Evolutionary conservation across 306 rosid genomes (phyloP).

Genomic region (Abrus precatorius): DNA sequence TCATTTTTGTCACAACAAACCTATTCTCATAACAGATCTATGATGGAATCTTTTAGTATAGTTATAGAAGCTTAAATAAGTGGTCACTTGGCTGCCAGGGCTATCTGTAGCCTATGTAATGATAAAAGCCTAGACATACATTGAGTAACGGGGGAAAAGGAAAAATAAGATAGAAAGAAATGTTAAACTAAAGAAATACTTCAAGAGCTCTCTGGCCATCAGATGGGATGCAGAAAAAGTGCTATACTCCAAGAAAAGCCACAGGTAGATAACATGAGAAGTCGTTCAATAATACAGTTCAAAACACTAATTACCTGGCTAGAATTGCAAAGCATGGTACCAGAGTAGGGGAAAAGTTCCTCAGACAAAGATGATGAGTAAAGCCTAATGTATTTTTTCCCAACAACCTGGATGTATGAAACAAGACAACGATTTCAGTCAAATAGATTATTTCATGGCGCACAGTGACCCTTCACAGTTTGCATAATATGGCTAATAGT

Average conservation of each 20-base stretch:
- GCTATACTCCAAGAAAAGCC: slow-evolving; percentile 28
- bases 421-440: slow-evolving; percentile 21
- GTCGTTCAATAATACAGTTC: slow-evolving; percentile 12
- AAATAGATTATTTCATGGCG: slow-evolving; percentile 24
- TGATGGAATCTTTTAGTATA: slow-evolving; percentile 16
- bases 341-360: slow-evolving; percentile 81
- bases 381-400: slow-evolving; percentile 89
- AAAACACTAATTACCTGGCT: slow-evolving; percentile 77
- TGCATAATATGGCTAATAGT: background rate
- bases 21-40: slow-evolving; percentile 16
- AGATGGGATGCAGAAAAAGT: slow-evolving; percentile 41
- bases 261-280: slow-evolving; percentile 19
- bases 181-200: slow-evolving; percentile 37
- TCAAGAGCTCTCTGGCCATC: slow-evolving; percentile 35
- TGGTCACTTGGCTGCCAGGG: slow-evolving; percentile 17
- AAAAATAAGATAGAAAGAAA: background rate
- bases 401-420: slow-evolving; percentile 71
- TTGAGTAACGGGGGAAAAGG: background rate
- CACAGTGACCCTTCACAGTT: slow-evolving; percentile 29
- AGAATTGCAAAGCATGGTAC: slow-evolving; percentile 88
- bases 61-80: background rate
- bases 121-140: slow-evolving; percentile 4
- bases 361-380: slow-evolving; percentile 77
- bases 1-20: background rate
- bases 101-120: slow-evolving; percentile 22